phyloP scores from a whole-genome alignment of 208 protist species.

The Phytomonas sp. region DNA sequence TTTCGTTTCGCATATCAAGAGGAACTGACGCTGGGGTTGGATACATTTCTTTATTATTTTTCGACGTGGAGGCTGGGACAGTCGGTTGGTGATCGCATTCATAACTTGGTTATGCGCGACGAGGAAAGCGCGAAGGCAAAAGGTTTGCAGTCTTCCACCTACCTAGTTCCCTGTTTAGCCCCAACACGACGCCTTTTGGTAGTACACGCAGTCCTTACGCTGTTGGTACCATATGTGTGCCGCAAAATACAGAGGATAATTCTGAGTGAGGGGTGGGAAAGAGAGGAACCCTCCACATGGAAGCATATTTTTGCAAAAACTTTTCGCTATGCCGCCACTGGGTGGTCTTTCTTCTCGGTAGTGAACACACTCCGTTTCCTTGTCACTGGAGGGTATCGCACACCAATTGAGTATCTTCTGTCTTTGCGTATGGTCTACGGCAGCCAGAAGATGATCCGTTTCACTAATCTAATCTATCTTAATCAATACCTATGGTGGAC shows the following conservation, averaged over 20 bases:
- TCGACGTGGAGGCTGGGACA: conserved; percentile 66
- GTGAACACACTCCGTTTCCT: conserved; percentile 84
- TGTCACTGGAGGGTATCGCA: conserved; percentile 79
- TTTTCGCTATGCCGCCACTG: conserved; percentile 32
- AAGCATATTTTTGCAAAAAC: conserved; percentile 29
- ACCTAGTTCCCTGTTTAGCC: conserved; percentile 50
- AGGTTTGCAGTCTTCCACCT: conserved; percentile 35
- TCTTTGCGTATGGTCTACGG: conserved; percentile 82
- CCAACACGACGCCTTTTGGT: conserved; percentile 55
- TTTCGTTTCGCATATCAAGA: conserved; percentile 76
- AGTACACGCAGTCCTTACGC: conserved; percentile 54
- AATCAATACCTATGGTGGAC: conserved; percentile 85
- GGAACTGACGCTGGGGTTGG: conserved; percentile 63
- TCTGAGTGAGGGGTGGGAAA: conserved; percentile 75
- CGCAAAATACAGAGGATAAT: conserved; percentile 64
- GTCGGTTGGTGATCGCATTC: conserved; percentile 70
- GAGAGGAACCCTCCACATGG: conserved; percentile 20
- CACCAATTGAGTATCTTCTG: conserved; percentile 68
- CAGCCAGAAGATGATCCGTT: conserved; percentile 64
- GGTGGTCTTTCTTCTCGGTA: conserved; percentile 56
- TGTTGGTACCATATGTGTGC: conserved; percentile 67
- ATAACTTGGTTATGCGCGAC: conserved; percentile 80
- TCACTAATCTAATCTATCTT: conserved; percentile 81
- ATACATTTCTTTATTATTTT: conserved; percentile 55
- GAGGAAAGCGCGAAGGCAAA: conserved; percentile 46